Conservation (phyloP, 1,284 basidiomycete species). For the Apiotrichum veenhuisii region DNA sequence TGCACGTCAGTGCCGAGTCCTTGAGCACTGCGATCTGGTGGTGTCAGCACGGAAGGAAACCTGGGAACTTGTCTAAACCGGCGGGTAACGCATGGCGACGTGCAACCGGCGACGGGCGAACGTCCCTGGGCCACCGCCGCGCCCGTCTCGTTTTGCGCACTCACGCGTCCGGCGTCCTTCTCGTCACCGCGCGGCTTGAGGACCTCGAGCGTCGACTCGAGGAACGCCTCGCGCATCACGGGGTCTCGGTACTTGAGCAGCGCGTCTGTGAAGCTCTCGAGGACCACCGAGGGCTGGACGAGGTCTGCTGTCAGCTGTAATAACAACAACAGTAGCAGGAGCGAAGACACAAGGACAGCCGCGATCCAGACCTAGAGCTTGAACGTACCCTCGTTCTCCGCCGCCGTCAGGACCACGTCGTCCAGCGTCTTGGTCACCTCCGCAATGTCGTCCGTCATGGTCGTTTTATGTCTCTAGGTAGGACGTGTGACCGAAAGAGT, state of each 20-base stretch:
- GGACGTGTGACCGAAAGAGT: no score
- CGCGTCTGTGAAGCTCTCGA: conserved; percentile 13
- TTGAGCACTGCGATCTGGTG: conserved; percentile 13
- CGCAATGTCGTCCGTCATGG: conserved; percentile 9
- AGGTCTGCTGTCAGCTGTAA: conserved; percentile 5
- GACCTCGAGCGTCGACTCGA: conserved; percentile 16
- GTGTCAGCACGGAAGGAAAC: no score
- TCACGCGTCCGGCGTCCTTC: conserved; percentile 14
- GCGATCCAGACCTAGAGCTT: no score
- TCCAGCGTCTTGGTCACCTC: conserved; percentile 15
- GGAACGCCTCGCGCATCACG: conserved; percentile 18
- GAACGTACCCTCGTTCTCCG: conserved; percentile 7
- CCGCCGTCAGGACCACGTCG: conserved; percentile 15
- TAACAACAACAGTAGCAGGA: not conserved
- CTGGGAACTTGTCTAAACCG: no score
- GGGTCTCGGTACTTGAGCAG: conserved; percentile 12
- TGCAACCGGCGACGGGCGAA: no score
- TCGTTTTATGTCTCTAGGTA: no score
- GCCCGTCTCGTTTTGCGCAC: not conserved
- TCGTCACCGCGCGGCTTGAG: conserved; percentile 16
- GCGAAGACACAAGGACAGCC: not conserved
- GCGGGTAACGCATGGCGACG: not conserved
- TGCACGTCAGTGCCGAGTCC: conserved; percentile 17
- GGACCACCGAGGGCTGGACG: conserved; percentile 12
- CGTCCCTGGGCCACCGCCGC: no score